These are phyloP conservation scores for Oryza australiensis DNA, from an alignment of 176 grass and related monocot species.

Conservation along the genomic window DNA sequence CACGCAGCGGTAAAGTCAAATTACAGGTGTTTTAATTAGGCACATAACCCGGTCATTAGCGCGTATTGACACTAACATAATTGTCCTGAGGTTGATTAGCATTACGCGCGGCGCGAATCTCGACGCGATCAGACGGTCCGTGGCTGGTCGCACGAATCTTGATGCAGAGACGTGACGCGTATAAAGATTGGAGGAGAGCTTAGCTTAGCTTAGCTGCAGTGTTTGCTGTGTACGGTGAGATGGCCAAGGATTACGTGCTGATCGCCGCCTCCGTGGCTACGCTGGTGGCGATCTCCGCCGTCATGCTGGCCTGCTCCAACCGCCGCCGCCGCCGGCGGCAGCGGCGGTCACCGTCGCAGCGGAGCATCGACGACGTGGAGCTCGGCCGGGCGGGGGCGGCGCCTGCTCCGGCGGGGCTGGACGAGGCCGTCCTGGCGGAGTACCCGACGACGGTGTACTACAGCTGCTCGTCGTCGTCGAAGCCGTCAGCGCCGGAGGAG, in stretches of 20 bases:
- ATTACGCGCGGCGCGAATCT: not conserved
- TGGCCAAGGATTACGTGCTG: slow-evolving; percentile 2
- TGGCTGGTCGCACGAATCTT: not conserved
- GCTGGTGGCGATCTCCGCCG: not conserved
- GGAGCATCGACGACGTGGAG: slow-evolving; percentile 16
- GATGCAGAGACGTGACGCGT: not conserved
- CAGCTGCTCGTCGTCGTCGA: not conserved
- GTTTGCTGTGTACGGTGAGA: not conserved
- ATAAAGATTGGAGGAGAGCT: not conserved
- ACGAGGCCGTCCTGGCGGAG: slow-evolving; percentile 30
- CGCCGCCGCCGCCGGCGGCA: not conserved
- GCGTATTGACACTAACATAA: not conserved
- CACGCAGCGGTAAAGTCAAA: not conserved
- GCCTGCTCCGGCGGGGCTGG: not conserved
- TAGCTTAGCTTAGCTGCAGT: not conserved
- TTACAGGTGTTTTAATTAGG: not conserved
- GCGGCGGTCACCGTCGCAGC: not conserved
- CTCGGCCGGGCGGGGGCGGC: not conserved
- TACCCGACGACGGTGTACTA: slow-evolving; percentile 48
- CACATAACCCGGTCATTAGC: not conserved
- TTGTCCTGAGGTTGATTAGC: not conserved
- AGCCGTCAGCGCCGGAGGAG: not conserved
- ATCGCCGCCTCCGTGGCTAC: slow-evolving; percentile 1
- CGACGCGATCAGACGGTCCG: not conserved
- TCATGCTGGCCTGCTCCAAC: slow-evolving; percentile 1